phyloP scores from a whole-genome alignment of 1,284 basidiomycete species.

The Ceratobasidium sp. region DNA sequence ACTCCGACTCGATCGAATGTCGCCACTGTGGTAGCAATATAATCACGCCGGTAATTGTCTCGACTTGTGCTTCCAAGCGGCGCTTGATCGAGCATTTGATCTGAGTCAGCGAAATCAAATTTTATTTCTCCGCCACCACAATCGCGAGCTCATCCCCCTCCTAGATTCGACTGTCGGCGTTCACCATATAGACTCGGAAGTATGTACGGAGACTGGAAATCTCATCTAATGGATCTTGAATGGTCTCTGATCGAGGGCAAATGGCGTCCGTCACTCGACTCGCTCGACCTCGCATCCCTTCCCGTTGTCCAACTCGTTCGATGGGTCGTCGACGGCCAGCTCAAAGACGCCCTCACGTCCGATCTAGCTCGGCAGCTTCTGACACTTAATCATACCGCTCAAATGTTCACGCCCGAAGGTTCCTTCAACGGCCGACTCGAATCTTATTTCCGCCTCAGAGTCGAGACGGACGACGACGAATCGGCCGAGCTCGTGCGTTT shows the following conservation, averaged over 20 bases:
- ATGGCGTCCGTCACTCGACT: constrained; percentile 37
- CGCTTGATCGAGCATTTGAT: too few species aligned
- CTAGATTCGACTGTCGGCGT: too few species aligned
- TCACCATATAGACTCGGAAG: too few species aligned
- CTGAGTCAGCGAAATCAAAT: too few species aligned
- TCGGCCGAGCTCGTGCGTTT: constrained; percentile 65
- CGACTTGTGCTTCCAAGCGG: too few species aligned
- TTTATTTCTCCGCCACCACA: too few species aligned
- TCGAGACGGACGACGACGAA: constrained; percentile 30
- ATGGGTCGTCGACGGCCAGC: constrained; percentile 51
- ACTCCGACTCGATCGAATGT: too few species aligned
- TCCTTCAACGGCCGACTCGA: constrained; percentile 21
- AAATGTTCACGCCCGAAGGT: background rate
- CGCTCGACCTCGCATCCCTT: constrained; percentile 13
- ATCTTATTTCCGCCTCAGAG: constrained; percentile 13
- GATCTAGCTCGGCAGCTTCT: constrained; percentile 49
- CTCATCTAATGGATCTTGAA: constrained; percentile 36
- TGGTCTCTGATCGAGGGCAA: constrained; percentile 42
- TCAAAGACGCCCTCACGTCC: constrained; percentile 60
- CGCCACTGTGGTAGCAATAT: too few species aligned
- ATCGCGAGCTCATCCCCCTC: too few species aligned
- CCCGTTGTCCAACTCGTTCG: constrained; percentile 45
- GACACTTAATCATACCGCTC: constrained; percentile 2
- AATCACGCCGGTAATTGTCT: too few species aligned
- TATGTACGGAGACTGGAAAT: constrained; percentile 11